Evolutionary conservation across 352 stramenopile genomes (phyloP).

Genomic region (Phytopythium mirpurense): DNA sequence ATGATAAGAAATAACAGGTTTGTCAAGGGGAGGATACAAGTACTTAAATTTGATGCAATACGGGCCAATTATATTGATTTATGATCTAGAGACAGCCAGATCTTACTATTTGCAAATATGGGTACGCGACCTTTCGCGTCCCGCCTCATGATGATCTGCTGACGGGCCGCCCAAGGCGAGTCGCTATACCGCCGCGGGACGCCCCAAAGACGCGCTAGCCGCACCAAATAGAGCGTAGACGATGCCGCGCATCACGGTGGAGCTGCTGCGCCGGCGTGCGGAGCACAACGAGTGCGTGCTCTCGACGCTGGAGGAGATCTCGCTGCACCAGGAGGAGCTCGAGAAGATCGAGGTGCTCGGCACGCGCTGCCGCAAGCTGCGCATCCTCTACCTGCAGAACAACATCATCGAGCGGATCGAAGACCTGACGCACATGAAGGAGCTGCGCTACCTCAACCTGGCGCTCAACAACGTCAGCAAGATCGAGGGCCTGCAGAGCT

Average conservation of each 20-base stretch:
- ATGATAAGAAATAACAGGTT: no score
- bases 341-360: slow-evolving; percentile 91
- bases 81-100: no score
- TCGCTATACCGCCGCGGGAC: no score
- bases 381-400: slow-evolving; percentile 95
- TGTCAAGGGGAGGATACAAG: no score
- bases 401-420: slow-evolving; percentile 95
- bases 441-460: slow-evolving; percentile 94
- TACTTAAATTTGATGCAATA: no score
- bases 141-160: no score
- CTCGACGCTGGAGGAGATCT: slow-evolving; percentile 92
- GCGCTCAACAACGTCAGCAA: slow-evolving; percentile 93
- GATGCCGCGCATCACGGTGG: slow-evolving; percentile 75
- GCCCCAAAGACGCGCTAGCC: no score
- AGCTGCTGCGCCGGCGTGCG: slow-evolving; percentile 82
- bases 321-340: slow-evolving; percentile 91
- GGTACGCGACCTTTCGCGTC: no score
- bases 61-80: no score
- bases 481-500: slow-evolving; percentile 81
- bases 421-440: slow-evolving; percentile 91
- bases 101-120: no score
- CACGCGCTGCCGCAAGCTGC: slow-evolving; percentile 85
- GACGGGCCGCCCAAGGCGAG: no score
- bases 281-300: slow-evolving; percentile 94
- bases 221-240: no score